Percentiles rank a stretch among this genome's conserved stretches.
Evolutionary conservation across 768 basidiomycete genomes (phyloP).

Genomic region (Erythrobasidium yunnanense): DNA sequence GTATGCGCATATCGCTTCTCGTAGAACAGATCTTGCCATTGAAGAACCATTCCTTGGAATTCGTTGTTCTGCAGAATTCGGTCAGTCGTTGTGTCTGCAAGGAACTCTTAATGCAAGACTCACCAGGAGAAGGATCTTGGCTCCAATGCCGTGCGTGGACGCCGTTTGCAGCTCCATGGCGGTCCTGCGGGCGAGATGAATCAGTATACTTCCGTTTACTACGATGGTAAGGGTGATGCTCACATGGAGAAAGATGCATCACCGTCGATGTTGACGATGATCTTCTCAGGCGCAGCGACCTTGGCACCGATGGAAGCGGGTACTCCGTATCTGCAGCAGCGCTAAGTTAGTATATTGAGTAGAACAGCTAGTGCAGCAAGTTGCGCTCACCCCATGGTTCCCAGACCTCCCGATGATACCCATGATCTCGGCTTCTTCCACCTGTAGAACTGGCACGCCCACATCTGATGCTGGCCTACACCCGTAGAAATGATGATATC

Average conservation of each 20-base stretch:
- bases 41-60: constrained; percentile 76
- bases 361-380: no score
- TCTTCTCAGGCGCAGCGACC: constrained; percentile 85
- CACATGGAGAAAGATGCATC: constrained; percentile 83
- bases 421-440: constrained; percentile 82
- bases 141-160: constrained; percentile 77
- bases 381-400: no score
- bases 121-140: constrained; percentile 55
- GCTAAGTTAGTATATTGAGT: no score
- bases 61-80: constrained; percentile 37
- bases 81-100: neutral
- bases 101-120: neutral
- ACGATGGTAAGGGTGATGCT: no score
- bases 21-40: constrained; percentile 99
- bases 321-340: constrained; percentile 92
- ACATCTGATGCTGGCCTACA: constrained; percentile 99
- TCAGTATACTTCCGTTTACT: no score
- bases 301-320: constrained; percentile 93
- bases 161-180: constrained; percentile 98
- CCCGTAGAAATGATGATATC: constrained; percentile 82
- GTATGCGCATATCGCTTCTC: constrained; percentile 95
- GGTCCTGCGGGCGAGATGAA: no score
- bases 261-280: constrained; percentile 89
- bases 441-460: constrained; percentile 87
- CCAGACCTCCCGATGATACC: constrained; percentile 76